A percentile compares a stretch with the other conserved stretches of the same genome.
Evolutionary conservation across 2,329 filamentous ascomycete genomes (phyloP).

Genomic region (Lecanicillium sp.): DNA sequence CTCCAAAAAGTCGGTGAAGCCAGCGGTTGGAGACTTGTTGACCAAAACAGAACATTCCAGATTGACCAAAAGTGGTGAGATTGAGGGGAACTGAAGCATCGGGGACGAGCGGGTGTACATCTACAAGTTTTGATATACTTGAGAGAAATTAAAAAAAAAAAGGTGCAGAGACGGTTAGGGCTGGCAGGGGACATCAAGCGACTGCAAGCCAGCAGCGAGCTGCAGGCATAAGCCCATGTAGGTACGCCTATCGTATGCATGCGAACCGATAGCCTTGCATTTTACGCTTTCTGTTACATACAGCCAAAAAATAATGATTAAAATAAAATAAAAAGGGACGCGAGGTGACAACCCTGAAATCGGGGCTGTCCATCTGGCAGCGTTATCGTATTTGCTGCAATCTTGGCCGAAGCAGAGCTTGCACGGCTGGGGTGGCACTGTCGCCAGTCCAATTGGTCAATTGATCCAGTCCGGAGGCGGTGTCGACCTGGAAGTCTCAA

Average conservation of each 20-base stretch:
- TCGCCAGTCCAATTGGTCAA: no score
- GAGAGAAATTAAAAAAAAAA: no score
- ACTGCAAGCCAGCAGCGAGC: not conserved
- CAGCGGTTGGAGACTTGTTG: not conserved
- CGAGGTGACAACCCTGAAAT: constrained; percentile 6
- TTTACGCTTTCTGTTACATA: no score
- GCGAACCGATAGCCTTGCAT: constrained; percentile 9
- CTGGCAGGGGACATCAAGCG: constrained; percentile 6
- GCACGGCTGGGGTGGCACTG: no score
- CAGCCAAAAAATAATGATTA: no score
- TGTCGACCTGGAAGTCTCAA: no score
- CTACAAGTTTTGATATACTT: no score
- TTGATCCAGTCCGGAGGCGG: no score
- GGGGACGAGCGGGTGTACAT: no score
- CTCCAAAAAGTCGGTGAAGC: constrained; percentile 28
- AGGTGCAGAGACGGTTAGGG: constrained; percentile 11
- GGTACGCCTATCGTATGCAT: constrained; percentile 5
- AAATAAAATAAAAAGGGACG: no score
- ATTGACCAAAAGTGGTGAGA: not conserved
- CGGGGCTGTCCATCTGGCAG: constrained; percentile 1
- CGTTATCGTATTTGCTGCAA: no score
- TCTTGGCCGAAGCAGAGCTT: no score
- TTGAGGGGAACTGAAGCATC: constrained; percentile 9
- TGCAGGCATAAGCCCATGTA: not conserved
- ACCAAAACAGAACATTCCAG: constrained; percentile 9